Conservation (phyloP, 176 grass and related monocot genomes). For the maize (Zea mays) region DNA sequence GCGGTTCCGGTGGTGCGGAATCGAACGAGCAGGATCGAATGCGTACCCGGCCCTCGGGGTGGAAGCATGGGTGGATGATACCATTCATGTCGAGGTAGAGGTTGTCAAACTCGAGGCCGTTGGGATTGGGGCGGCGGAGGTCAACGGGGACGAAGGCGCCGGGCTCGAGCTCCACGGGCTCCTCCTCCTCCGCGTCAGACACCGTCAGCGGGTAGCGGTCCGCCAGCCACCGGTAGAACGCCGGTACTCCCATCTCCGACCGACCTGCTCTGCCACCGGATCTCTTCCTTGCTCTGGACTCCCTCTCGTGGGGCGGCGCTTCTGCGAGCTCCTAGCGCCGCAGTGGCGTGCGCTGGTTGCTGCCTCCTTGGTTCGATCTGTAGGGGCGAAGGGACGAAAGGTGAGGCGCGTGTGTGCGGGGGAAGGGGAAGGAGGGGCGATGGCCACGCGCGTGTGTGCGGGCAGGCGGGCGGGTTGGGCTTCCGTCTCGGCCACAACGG, state of each 20-base stretch:
- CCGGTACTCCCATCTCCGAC: conserved; percentile 82
- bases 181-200: conserved; percentile 78
- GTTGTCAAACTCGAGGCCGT: conserved; percentile 96
- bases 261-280: conserved; percentile 15
- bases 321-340: conserved; percentile 25
- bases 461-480: neutral
- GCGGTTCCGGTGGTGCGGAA: neutral
- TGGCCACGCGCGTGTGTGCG: neutral
- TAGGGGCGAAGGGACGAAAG: neutral
- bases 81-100: conserved; percentile 97
- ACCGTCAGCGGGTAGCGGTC: conserved; percentile 79
- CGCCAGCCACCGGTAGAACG: conserved; percentile 97
- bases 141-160: conserved; percentile 77
- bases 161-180: conserved; percentile 58
- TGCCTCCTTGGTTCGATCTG: conserved; percentile 44
- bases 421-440: neutral
- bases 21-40: neutral
- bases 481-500: conserved; percentile 2
- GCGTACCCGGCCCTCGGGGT: conserved; percentile 82
- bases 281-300: conserved; percentile 20
- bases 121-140: conserved; percentile 76
- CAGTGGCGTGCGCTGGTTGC: conserved; percentile 22
- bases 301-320: conserved; percentile 40
- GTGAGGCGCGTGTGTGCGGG: conserved; percentile 9
- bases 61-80: conserved; percentile 98